Evolutionary conservation across 371 early-diverging fungal genomes (phyloP), one percentile per base, ranked within the genome.

Genomic region (Mucor indicus): DNA sequence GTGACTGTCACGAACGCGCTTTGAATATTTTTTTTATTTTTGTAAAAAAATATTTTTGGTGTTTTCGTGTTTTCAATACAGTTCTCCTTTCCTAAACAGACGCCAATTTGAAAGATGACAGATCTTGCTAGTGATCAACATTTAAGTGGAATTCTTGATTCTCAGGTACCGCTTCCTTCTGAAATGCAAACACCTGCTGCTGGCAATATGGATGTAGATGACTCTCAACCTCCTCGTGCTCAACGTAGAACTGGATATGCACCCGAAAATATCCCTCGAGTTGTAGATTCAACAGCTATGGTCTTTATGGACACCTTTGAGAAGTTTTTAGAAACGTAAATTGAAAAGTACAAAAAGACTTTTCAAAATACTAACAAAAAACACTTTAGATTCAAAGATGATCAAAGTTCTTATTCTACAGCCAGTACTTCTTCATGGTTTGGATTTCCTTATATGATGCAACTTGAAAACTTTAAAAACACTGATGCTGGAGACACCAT

Each of bases 251-350:
- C 50, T 27, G 50, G 41, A 5, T 53, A 44, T 38, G 47, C 19
- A 10, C 38, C 38, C 25, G 60, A 51, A 7, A 40, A 38, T 21
- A 50, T 60, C 19, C 64, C 82, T 17, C 80, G 78, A 53, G 82
- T 79, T n/a, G 75, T 85, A 31, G 93, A 93, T 61, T 82, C 84
- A 48, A 80, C 87, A 2, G 92, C 90, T 4, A 84, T 90, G 50
- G 77, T 81, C 44, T 86, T 90, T 45, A 79, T 89, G 64, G 73
- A 78, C 37, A 75, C 78, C 37, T 93, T 93, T 66, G 91, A 90
- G 61, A 58, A 67, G 24, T 93, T 93, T 59, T 63, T 93, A 41
- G 79, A 78, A 51, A 69, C 57, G 82, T 92, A 77, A 44, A 53
- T 21, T n/a, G n/a, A 3, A 33, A 12, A 10, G 32, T 38, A 23